Base-by-base conservation (phyloP, 305 asterid genomes). In the Rubia tinctorum region DNA sequence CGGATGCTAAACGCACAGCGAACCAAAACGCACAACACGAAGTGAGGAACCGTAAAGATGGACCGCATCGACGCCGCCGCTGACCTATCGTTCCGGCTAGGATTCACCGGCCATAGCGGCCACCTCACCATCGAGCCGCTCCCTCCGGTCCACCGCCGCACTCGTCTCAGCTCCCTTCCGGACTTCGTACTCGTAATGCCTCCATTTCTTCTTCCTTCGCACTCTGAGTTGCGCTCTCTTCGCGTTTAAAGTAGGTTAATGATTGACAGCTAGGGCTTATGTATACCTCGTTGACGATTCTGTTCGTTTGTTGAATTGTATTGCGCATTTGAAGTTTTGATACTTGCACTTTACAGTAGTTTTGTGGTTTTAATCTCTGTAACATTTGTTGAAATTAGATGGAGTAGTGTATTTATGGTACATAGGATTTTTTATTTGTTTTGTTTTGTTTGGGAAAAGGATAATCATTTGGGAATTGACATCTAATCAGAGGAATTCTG, bases 31-130 rank as follows among this genome's bases (percentile, higher is more conserved):
- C 55, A 66, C 11, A 42, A 42, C n/a, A 20, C 12, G 23, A 79
- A 75, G 11, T 15, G 44, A 49, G 37, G 10, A 6, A 22, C 40
- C 42, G 40, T 47, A 27, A 69, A 69, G 62, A 94, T 91, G 99
- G 92, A 94, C 73, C 87, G 90, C 70, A 86, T 94, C 69, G 88
- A 82, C 22, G 91, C 87, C 1, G 80, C 88, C 20, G 86, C 84
- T 76, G 98, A 86, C 53, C 76, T 90, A 3, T 78, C 93, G 40
- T 92, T 90, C 83, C 86, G 97, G 83, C 88, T 95, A 75, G 94
- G 92, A 71, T 95, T 95, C 82, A 88, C 96, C 17, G 99, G 99
- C 47, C 90, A 92, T 82, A 83, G 93, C 68, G 99, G 98, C 71
- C 99, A 95, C 68, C 91, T 92, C 73, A 77, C 80, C 18, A 73